Conservation (phyloP, 331 rosid genomes). For the Acacia concinna region DNA sequence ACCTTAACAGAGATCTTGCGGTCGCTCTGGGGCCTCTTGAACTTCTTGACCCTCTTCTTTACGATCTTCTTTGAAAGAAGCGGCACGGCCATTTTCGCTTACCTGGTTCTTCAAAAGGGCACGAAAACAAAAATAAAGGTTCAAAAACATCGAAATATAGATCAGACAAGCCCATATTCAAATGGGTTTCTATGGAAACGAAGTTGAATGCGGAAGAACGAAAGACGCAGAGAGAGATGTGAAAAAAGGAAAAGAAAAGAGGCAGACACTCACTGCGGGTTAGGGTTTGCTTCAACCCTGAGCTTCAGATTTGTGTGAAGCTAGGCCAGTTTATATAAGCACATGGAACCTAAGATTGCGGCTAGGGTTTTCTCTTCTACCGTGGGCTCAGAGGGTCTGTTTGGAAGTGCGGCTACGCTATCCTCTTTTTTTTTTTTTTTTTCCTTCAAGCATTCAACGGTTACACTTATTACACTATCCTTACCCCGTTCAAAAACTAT, state of each 20-base stretch:
- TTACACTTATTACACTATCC: no score
- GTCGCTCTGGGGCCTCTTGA: conserved; percentile 66
- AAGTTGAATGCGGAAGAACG: no score
- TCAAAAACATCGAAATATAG: background rate
- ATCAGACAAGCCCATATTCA: background rate
- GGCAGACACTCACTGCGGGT: background rate
- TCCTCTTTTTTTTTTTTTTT: no score
- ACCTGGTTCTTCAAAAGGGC: background rate
- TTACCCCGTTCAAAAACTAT: background rate
- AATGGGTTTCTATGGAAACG: background rate
- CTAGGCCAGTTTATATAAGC: conserved; percentile 31
- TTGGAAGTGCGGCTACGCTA: background rate
- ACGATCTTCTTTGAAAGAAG: conserved; percentile 60
- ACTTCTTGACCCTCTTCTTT: conserved; percentile 71
- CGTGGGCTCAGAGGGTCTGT: conserved; percentile 2
- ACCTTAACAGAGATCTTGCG: conserved; percentile 75
- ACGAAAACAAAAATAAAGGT: background rate
- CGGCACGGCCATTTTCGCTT: conserved; percentile 64
- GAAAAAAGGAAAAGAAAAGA: background rate
- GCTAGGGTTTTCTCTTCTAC: conserved; percentile 41
- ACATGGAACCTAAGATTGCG: background rate
- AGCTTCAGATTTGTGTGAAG: background rate
- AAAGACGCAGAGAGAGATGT: background rate
- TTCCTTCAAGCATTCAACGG: no score
- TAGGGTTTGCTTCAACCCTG: conserved; percentile 37